Percentiles rank a stretch among this genome's conserved stretches.
Conservation (phyloP, 2,329 filamentous ascomycete species). For the Hypocrella siamensis region DNA sequence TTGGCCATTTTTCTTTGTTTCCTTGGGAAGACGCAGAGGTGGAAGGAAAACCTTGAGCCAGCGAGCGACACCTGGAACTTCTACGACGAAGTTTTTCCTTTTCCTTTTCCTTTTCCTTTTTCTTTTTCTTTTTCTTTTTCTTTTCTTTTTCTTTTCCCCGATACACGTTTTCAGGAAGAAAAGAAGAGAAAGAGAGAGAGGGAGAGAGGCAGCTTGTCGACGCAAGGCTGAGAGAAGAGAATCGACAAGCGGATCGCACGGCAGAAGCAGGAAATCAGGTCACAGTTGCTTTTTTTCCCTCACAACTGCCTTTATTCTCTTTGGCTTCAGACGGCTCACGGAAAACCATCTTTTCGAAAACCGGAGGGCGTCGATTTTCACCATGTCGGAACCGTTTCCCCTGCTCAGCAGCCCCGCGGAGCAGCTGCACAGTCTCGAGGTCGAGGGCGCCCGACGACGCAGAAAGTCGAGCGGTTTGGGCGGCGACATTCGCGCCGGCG, state of each 20-base stretch:
- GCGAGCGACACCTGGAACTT: no score
- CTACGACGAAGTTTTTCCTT: not conserved
- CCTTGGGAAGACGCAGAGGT: no score
- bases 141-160: no score
- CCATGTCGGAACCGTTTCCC: constrained; percentile 41
- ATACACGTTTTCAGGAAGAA: no score
- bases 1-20: no score
- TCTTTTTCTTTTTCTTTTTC: not conserved
- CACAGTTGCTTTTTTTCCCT: not conserved
- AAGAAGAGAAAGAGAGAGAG: no score
- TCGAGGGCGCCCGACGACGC: constrained; percentile 26
- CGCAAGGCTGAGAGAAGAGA: no score
- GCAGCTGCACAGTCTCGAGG: constrained; percentile 26
- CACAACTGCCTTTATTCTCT: not conserved
- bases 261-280: not conserved
- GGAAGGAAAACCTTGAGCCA: no score
- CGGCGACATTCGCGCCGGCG: constrained; percentile 35
- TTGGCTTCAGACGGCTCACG: not conserved
- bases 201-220: no score
- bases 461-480: constrained; percentile 41
- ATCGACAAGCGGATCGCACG: not conserved
- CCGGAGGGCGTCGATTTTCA: not conserved
- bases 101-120: not conserved
- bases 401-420: constrained; percentile 34
- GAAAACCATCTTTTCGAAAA: not conserved